Conservation (phyloP, 306 rosid species). For the Fagus sylvatica region DNA sequence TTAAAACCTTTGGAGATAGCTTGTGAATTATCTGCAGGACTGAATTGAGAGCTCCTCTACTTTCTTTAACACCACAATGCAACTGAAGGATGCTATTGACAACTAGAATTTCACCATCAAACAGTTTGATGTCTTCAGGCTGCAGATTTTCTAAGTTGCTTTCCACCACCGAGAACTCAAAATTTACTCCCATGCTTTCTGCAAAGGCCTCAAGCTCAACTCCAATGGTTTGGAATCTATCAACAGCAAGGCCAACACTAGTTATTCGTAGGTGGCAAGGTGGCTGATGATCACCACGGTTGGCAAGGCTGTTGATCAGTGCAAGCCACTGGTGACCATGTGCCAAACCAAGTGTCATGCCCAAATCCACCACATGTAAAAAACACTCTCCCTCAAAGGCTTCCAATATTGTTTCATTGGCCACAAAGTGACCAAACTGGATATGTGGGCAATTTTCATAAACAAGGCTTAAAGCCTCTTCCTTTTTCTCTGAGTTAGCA, state of each 20-base stretch:
- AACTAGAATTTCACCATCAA: constrained; percentile 63
- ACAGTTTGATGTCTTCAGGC: constrained; percentile 46
- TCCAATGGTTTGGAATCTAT: constrained; percentile 50
- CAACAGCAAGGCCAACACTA: constrained; percentile 51
- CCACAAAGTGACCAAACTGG: constrained; percentile 83
- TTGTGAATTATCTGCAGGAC: constrained; percentile 67
- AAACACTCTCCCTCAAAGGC: constrained; percentile 94
- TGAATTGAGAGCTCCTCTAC: constrained; percentile 80
- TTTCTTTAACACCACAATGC: constrained; percentile 89
- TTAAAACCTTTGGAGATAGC: constrained; percentile 62
- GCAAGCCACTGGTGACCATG: constrained; percentile 78
- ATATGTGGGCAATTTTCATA: constrained; percentile 78
- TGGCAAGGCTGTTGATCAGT: constrained; percentile 56
- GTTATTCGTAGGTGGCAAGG: constrained; percentile 54
- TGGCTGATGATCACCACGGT: constrained; percentile 19
- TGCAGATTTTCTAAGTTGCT: constrained; percentile 57
- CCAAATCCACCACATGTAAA: constrained; percentile 78
- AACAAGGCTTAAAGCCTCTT: constrained; percentile 68
- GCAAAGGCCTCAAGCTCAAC: constrained; percentile 59
- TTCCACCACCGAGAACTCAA: constrained; percentile 56
- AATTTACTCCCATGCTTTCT: constrained; percentile 40
- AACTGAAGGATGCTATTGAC: constrained; percentile 81
- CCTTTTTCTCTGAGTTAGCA: constrained; percentile 51
- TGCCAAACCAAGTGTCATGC: constrained; percentile 70
- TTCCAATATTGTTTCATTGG: constrained; percentile 75